Evolutionary conservation across 768 basidiomycete species (phyloP).

Genomic region (Suillus decipiens): DNA sequence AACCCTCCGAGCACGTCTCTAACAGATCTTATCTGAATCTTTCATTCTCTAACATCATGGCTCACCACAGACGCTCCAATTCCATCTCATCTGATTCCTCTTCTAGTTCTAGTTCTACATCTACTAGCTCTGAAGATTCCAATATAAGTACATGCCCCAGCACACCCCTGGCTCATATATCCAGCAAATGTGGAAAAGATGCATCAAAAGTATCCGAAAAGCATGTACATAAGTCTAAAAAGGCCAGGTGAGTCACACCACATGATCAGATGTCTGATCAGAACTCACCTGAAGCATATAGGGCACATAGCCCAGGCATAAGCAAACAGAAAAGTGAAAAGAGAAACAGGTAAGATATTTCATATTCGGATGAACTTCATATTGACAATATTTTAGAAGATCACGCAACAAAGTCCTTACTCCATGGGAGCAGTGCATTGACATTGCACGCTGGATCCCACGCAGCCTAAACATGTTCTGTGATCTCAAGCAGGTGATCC

Average conservation of each 20-base stretch:
- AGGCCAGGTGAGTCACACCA: neutral
- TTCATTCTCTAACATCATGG: neutral
- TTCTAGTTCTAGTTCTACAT: neutral
- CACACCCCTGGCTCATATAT: neutral
- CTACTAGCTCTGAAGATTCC: neutral
- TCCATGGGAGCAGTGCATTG: neutral
- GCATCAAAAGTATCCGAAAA: neutral
- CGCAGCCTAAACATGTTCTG: conserved; percentile 11
- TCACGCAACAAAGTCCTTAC: neutral
- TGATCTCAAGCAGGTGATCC: conserved; percentile 6
- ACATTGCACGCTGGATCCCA: conserved; percentile 12
- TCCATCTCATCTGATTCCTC: neutral
- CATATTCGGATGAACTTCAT: neutral
- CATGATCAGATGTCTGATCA: neutral
- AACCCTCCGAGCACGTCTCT: no score
- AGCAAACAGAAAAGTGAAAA: neutral
- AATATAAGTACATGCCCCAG: neutral
- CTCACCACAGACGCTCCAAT: neutral
- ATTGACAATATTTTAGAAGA: neutral
- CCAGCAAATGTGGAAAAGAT: neutral
- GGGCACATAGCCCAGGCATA: neutral
- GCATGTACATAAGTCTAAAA: neutral
- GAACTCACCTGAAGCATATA: neutral
- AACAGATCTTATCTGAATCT: neutral
- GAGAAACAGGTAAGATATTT: neutral